Conservation (phyloP, 331 rosid species). For the Erythrophleum ivorense region DNA sequence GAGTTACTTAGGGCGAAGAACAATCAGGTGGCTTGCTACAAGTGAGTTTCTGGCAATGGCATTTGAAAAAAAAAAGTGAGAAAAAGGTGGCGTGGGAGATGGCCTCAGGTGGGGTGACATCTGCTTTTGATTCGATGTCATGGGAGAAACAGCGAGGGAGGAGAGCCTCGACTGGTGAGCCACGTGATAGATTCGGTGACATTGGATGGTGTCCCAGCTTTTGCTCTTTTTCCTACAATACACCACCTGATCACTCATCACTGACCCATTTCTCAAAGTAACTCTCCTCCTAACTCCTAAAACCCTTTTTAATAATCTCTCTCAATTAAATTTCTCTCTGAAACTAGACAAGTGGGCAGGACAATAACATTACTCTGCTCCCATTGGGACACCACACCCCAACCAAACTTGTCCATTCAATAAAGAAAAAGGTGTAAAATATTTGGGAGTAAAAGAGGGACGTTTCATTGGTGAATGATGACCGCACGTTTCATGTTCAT, state of each 20-base stretch:
- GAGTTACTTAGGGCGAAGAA: slow-evolving; percentile 31
- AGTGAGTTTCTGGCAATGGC: slow-evolving; percentile 31
- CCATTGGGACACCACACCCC: slow-evolving; percentile 22
- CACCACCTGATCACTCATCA: slow-evolving; percentile 34
- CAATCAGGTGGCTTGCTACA: slow-evolving; percentile 27
- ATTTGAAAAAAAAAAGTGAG: background rate
- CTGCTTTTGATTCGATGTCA: slow-evolving; percentile 54
- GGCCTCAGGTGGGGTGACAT: slow-evolving; percentile 50
- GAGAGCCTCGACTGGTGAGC: slow-evolving; percentile 67
- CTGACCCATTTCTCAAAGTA: slow-evolving; percentile 36
- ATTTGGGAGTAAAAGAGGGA: slow-evolving; percentile 29
- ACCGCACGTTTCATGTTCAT: slow-evolving; percentile 75
- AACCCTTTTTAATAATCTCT: background rate
- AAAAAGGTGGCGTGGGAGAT: slow-evolving; percentile 39
- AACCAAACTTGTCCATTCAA: slow-evolving; percentile 36
- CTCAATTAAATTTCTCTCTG: background rate
- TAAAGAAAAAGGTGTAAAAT: slow-evolving; percentile 20
- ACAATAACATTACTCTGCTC: slow-evolving; percentile 44
- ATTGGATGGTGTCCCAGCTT: slow-evolving; percentile 59
- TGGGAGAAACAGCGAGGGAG: slow-evolving; percentile 40
- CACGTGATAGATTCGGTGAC: slow-evolving; percentile 73
- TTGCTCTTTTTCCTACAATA: slow-evolving; percentile 48
- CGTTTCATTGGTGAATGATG: slow-evolving; percentile 84
- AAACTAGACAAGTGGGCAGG: slow-evolving; percentile 43
- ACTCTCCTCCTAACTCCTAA: background rate